Percentiles rank a stretch among this genome's conserved stretches.
These are phyloP conservation scores for Coriolopsis trogii DNA, from an alignment of 1,284 basidiomycete genomes.

Conservation along the genomic window DNA sequence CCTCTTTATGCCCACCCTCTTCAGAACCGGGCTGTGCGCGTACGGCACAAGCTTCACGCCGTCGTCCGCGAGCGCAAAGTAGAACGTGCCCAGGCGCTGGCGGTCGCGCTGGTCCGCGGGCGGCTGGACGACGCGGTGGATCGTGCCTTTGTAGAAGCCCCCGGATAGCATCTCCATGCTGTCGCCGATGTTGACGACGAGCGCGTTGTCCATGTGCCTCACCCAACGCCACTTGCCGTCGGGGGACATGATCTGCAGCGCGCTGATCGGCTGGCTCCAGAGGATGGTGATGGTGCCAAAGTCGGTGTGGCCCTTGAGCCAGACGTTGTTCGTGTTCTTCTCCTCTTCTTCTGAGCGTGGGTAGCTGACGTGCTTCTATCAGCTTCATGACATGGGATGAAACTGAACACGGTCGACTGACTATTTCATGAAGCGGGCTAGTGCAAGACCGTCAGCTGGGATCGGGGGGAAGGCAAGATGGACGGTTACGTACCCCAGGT, in stretches of 20 bases:
- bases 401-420: constrained; percentile 16
- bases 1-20: constrained; percentile 35
- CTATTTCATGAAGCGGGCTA: constrained; percentile 43
- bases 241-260: constrained; percentile 54
- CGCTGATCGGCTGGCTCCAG: constrained; percentile 62
- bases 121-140: constrained; percentile 45
- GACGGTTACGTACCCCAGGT: constrained; percentile 32
- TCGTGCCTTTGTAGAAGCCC: constrained; percentile 43
- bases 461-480: too few relatives aligned
- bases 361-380: constrained; percentile 23
- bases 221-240: constrained; percentile 63
- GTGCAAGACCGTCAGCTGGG: not conserved
- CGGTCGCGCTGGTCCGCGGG: constrained; percentile 49
- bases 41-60: constrained; percentile 41
- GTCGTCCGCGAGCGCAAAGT: constrained; percentile 41
- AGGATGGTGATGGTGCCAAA: constrained; percentile 57
- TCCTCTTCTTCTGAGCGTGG: constrained; percentile 50
- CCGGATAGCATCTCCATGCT: constrained; percentile 58
- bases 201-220: constrained; percentile 57
- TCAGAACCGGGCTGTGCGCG: constrained; percentile 43
- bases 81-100: constrained; percentile 55
- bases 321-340: constrained; percentile 52
- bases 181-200: constrained; percentile 65
- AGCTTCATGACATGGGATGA: not conserved
- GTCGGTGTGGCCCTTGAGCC: constrained; percentile 66